These are phyloP conservation scores for Eucalyptus fibrosa DNA, from an alignment of 345 rosid species.

Conservation along the genomic window DNA sequence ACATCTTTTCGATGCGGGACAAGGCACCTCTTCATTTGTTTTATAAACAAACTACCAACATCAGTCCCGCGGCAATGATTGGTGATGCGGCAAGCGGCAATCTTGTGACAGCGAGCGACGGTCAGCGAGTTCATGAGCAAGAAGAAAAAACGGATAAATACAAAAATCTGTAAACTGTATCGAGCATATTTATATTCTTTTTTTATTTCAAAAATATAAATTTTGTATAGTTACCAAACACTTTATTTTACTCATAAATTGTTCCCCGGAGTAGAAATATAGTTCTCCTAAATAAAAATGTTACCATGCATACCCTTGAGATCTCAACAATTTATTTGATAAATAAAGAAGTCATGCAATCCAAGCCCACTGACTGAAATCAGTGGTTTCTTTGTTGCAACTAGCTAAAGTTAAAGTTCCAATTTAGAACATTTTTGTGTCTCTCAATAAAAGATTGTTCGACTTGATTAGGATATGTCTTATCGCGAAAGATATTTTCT, in stretches of 20 bases:
- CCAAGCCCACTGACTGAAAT: neutral
- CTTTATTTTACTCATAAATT: too few relatives aligned
- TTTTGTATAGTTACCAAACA: too few relatives aligned
- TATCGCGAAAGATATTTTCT: neutral
- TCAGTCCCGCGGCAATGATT: fast-evolving
- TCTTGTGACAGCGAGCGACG: fast-evolving
- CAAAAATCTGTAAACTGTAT: too few relatives aligned
- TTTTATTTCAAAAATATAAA: too few relatives aligned
- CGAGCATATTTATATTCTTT: too few relatives aligned
- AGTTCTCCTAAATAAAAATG: fast-evolving
- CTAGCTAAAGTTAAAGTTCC: neutral
- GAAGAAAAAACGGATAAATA: too few relatives aligned
- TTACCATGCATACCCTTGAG: neutral
- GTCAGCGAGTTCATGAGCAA: fast-evolving
- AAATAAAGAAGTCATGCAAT: neutral
- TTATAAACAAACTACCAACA: too few relatives aligned
- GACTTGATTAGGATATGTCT: too few relatives aligned
- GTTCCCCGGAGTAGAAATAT: fast-evolving
- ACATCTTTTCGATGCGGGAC: too few relatives aligned
- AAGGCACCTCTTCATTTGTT: too few relatives aligned
- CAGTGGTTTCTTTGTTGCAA: neutral
- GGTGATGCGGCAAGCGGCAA: fast-evolving
- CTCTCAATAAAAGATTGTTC: too few relatives aligned
- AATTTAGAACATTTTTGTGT: neutral
- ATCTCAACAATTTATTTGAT: neutral